phyloP scores from a whole-genome alignment of 129 eudicot genomes.

The Artemisia argyi region DNA sequence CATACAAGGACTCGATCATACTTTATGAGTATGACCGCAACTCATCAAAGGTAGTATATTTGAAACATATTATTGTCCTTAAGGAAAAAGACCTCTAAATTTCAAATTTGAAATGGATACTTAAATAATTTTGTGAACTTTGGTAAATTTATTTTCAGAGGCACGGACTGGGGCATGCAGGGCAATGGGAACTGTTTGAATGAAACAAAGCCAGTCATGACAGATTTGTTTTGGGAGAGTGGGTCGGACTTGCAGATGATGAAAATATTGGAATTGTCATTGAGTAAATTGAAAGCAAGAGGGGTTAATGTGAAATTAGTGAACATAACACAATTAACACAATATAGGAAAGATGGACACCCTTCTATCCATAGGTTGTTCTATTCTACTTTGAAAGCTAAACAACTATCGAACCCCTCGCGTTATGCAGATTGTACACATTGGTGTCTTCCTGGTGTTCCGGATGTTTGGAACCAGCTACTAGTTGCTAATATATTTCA shows the following conservation, averaged over 20 bases:
- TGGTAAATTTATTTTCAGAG: conserved; percentile 8
- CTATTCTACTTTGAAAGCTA: conserved; percentile 31
- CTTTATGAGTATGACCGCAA: conserved; percentile 74
- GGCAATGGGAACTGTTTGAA: conserved; percentile 31
- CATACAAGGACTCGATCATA: conserved; percentile 51
- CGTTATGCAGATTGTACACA: conserved; percentile 47
- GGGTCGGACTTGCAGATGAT: conserved; percentile 41
- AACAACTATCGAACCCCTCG: conserved; percentile 32
- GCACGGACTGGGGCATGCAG: conserved; percentile 42
- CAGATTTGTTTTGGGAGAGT: conserved; percentile 38
- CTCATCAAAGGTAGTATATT: conserved; percentile 30
- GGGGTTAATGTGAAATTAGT: conserved; percentile 42
- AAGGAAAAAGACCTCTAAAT: not conserved
- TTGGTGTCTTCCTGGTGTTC: conserved; percentile 64
- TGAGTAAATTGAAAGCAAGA: conserved; percentile 31
- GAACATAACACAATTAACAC: conserved; percentile 50
- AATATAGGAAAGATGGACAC: conserved; percentile 49
- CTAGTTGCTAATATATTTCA: conserved; percentile 33
- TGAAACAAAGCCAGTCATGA: conserved; percentile 43
- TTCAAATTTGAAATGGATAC: not conserved
- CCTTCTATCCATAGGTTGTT: conserved; percentile 37
- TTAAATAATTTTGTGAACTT: not conserved
- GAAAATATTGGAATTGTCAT: conserved; percentile 31
- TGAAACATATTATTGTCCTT: not conserved
- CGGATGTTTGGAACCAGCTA: conserved; percentile 51